Base-by-base conservation (phyloP, 2,329 filamentous ascomycete genomes). In the Alternaria sp. region DNA sequence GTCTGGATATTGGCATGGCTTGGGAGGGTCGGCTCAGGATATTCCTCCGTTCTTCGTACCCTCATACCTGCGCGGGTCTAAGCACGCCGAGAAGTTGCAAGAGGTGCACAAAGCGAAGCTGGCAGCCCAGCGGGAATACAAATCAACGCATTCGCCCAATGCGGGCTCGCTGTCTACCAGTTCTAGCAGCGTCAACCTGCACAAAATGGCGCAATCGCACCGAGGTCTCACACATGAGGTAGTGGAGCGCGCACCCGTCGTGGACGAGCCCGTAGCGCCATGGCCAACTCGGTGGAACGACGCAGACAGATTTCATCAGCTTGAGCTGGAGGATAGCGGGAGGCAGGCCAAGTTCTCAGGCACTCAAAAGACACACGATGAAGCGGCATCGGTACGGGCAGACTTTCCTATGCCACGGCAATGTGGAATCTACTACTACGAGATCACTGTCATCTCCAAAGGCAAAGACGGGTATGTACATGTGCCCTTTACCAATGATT, bases 381-480 rank as follows among this genome's bases (percentile, higher is more conserved):
- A 98, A 75, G 91, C 92, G 17, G 92, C 88, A 34, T 87, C 91
- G 11, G 88, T 97, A 57, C 88, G 95, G 55, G 87, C 93, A 28
- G 90, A 99, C 76, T 84, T 93, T 74, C 86, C 88, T 48, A 97
- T 98, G 87, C 93, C 95, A 4, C 84, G 88, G 34, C 90, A 96
- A 72, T 95, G 91, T 66, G 95, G 95, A 2, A 89, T 99, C 59
- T 99, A 97, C 77, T 99, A 99, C 76, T 99, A 88, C 72, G 95
- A 99, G 71, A 82, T 88, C 33, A 86, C 85, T 8, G 85, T 92
- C 46, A 75, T 88, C 50, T 85, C 86, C 7, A 87, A 88, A 70
- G 86, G 85, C 51, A 88, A 89, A 72, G 89, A 91, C 68, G 86
- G 86, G 86, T 88, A 81, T 64, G 84, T 61, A 29, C 70, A 66